A percentile compares a stretch with the other conserved stretches of the same genome.
phyloP scores from a whole-genome alignment of 768 basidiomycete genomes.

The Leucocoprinus birnbaumii region DNA sequence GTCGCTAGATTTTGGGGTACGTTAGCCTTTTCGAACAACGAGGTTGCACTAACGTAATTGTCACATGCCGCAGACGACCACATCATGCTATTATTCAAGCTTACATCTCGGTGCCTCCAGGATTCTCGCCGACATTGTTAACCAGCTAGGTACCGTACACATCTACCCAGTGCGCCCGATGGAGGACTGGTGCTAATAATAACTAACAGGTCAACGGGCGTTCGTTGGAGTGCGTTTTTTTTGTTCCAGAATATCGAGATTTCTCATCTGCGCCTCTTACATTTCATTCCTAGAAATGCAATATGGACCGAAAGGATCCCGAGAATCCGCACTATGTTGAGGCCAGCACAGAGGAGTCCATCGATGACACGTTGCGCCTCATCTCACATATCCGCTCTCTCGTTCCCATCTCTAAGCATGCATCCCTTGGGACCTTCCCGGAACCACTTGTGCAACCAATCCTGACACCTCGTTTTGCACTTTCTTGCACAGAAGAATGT shows the following conservation, averaged over 20 bases:
- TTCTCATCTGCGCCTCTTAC: not conserved
- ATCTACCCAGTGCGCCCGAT: not conserved
- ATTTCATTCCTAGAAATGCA: slow-evolving; percentile 63
- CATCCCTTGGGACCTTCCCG: slow-evolving; percentile 20
- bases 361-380: slow-evolving; percentile 58
- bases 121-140: slow-evolving; percentile 73
- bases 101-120: slow-evolving; percentile 81
- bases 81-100: slow-evolving; percentile 88
- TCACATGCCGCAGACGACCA: slow-evolving; percentile 67
- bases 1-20: slow-evolving; percentile 71
- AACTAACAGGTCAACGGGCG: slow-evolving; percentile 65
- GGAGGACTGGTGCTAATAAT: not conserved
- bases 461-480: slow-evolving; percentile 94
- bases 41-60: not conserved
- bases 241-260: too few species aligned
- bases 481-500: slow-evolving; percentile 78
- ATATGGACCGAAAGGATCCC: slow-evolving; percentile 72
- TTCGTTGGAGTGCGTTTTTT: slow-evolving; percentile 83
- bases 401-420: slow-evolving; percentile 25
- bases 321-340: slow-evolving; percentile 65
- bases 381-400: slow-evolving; percentile 69
- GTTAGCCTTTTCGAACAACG: slow-evolving; percentile 21
- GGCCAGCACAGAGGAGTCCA: slow-evolving; percentile 52
- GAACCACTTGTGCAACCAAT: slow-evolving; percentile 81
- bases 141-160: slow-evolving; percentile 27